A percentile compares a stretch with the other conserved stretches of the same genome.
Conservation (phyloP, 257 asterid species). For the Cynanchum wilfordii region DNA sequence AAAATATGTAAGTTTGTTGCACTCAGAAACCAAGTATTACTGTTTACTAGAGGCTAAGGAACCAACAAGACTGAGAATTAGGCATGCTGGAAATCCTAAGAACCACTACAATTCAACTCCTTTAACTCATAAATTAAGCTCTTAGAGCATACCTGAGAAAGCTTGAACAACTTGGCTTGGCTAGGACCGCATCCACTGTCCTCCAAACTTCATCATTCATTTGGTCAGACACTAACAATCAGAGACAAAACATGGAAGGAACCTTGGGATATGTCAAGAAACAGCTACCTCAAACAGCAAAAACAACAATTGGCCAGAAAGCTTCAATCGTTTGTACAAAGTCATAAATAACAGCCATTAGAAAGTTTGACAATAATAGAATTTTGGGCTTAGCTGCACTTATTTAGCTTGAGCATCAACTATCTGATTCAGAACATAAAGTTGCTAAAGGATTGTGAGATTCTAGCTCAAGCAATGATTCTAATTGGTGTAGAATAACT, state of each 20-base stretch:
- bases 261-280: background rate
- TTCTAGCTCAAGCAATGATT: background rate
- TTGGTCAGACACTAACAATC: conserved; percentile 12
- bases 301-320: conserved; percentile 82
- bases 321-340: conserved; percentile 92
- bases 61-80: conserved; percentile 4
- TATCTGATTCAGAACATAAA: background rate
- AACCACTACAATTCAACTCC: background rate
- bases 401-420: background rate
- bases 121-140: conserved; percentile 3
- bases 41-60: background rate
- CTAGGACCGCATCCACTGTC: conserved; percentile 32
- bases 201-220: conserved; percentile 59
- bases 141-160: conserved; percentile 50
- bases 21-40: background rate
- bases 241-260: background rate
- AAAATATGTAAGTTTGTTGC: too few species aligned
- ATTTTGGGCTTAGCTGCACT: background rate
- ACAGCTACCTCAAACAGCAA: conserved; percentile 81
- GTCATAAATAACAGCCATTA: conserved; percentile 40
- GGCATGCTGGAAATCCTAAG: background rate
- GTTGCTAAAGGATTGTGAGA: background rate
- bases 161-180: conserved; percentile 41
- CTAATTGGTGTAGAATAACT: background rate
- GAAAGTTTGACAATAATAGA: background rate